Base-by-base conservation (phyloP, 129 eudicot species). In the Artemisia argyi region DNA sequence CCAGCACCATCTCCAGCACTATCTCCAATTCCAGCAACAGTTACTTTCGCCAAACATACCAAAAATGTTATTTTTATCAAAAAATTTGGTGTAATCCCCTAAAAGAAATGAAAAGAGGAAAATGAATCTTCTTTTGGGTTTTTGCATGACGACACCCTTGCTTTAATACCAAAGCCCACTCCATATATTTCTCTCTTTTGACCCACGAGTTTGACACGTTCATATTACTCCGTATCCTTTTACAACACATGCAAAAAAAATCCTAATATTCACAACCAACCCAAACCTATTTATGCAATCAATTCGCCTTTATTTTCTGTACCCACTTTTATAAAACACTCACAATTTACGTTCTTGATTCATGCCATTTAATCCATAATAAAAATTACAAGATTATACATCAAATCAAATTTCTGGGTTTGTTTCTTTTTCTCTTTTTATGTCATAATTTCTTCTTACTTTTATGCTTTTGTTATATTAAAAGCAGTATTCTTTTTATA, bases 241-340 rank as follows among this genome's bases (percentile, higher is more conserved):
- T 13, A 26, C 50, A 17, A 51, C 70, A 73, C 77, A 69, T 73
- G 70, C 11, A 39, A 58, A 42, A 68, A 71, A 14, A 49, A 42
- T 46, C 15, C 39, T 46, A 6, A 39, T 39, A 39, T 7, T 39
- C 10, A 7, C 11, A 39, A 11, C 46, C 46, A 39, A 39, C 11
- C 14, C 12, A 72, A 47, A 20, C 22, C 19, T 35, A 47, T 44
- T 17, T 22, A 65, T 24, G 56, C 61, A 69, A 50, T 61, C 77
- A 61, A 73, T 62, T 62, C 77, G 77, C 77, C 77, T 48, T 73
- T 73, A 16, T 61, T 73, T 73, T 73, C 76, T 48, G 32, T 28
- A 73, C 76, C 42, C 69, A 61, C 69, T 73, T 49, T 50, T 26
- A 61, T 39, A 39, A 8, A 39, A 39, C 46, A 39, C 46, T 39